phyloP scores from a whole-genome alignment of 345 rosid species.

The Eucalyptus melliodora region DNA sequence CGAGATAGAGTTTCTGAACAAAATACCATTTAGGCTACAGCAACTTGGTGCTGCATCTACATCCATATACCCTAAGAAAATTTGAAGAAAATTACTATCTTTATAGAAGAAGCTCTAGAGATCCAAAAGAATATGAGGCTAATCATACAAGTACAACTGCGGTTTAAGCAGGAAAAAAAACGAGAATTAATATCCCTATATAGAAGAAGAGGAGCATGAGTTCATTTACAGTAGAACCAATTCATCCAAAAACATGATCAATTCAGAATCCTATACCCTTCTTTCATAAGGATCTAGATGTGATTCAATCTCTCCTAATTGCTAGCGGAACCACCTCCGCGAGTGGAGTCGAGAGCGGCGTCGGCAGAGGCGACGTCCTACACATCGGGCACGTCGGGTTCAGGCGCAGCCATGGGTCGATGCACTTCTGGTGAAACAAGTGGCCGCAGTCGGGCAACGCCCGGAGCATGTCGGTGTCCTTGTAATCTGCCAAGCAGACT shows the following conservation, averaged over 20 bases:
- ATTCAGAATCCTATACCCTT: background rate
- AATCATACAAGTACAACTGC: background rate
- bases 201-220: background rate
- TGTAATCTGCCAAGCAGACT: constrained; percentile 79
- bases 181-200: background rate
- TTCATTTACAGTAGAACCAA: background rate
- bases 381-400: constrained; percentile 22
- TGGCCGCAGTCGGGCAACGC: constrained; percentile 52
- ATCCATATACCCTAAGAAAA: background rate
- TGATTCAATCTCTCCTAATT: background rate
- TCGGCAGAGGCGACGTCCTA: constrained; percentile 9
- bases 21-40: background rate
- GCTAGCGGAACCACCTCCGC: background rate
- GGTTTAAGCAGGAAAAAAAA: background rate
- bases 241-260: background rate
- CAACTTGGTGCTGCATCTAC: background rate
- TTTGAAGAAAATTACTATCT: background rate
- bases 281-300: background rate
- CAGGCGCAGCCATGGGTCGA: constrained; percentile 18
- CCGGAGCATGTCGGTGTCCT: constrained; percentile 33
- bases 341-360: background rate
- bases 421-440: constrained; percentile 12
- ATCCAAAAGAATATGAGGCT: background rate
- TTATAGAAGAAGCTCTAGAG: background rate
- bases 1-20: background rate